Percentiles rank a stretch among this genome's conserved stretches.
These are phyloP conservation scores for Zasmidium citrigriseum DNA, from an alignment of 2,329 filamentous ascomycete genomes.

Conservation along the genomic window DNA sequence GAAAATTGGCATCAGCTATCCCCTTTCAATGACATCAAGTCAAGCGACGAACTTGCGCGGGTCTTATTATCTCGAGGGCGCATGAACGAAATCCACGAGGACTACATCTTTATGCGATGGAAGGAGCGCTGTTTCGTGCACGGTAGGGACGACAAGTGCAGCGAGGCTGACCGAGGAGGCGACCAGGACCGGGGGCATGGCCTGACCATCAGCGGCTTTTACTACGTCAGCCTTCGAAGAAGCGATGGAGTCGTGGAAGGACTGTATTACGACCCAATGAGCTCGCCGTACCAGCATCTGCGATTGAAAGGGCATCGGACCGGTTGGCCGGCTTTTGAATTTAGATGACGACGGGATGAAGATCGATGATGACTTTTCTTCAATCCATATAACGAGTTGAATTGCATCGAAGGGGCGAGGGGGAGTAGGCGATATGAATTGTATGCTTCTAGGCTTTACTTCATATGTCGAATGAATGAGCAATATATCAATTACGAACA, in stretches of 20 bases:
- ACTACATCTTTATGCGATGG: conserved; percentile 60
- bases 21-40: conserved; percentile 40
- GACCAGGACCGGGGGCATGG: conserved; percentile 43
- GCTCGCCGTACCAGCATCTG: conserved; percentile 55
- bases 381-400: no score
- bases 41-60: conserved; percentile 33
- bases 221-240: conserved; percentile 53
- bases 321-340: conserved; percentile 43
- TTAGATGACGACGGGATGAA: conserved; percentile 31
- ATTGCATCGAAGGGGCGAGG: no score
- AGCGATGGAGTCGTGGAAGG: conserved; percentile 51
- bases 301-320: conserved; percentile 41
- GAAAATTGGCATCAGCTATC: conserved; percentile 52
- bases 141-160: conserved; percentile 28
- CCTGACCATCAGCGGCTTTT: conserved; percentile 57
- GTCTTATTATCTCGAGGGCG: conserved; percentile 44
- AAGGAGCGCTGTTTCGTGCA: conserved; percentile 55
- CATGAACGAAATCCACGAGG: conserved; percentile 41
- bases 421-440: neutral
- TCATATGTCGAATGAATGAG: neutral
- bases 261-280: conserved; percentile 57
- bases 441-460: neutral
- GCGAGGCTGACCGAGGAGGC: conserved; percentile 22
- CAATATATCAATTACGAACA: no score
- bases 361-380: neutral